Base-by-base conservation (phyloP, 768 basidiomycete genomes). In the Collybiopsis confluens region DNA sequence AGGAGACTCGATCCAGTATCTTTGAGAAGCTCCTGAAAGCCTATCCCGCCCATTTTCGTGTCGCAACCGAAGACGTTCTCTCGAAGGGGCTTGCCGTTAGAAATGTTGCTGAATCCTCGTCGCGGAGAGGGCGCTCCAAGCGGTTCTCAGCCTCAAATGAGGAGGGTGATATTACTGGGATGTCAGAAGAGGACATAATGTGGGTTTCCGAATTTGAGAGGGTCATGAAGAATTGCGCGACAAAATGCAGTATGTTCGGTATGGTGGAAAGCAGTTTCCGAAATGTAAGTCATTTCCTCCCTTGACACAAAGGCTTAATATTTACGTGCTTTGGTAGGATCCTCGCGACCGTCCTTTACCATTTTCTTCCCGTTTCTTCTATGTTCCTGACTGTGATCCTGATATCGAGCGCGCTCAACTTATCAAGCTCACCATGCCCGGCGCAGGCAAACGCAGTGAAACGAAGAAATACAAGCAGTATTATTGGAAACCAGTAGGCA, bases 391-490 rank as follows among this genome's bases (percentile, higher is more conserved):
- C 62, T 65, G 73, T 62, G 88, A 90, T 60, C 73, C 78, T 60
- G 87, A 90, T 63, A 73, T 73, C 59, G 88, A 89, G 53, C 75
- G 88, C n/a, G 87, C 87, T 27, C 65, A 72, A 59, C 66, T 89
- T 55, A 79, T 90, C 53, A 67, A 73, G 61, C 83, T 81, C 56
- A 82, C 88, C 74, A 88, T 88, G 86, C 86, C 86, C 1, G 80
- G 86, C 13, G 78, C 83, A 20, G 86, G 75, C 52, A 91, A 90
- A 69, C 71, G 89, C 51, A 83, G 70, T 44, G 86, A 82, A 68
- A 91, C 88, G 65, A 90, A 86, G 77, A 86, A 89, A 70, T 87
- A 85, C 57, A 91, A 91, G 66, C 86, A 89, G 65, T 92, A 92
- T 69, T 92, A 91, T 68, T 91, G 83, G 70, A 75, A 77, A 26